Percentiles rank a stretch among this genome's conserved stretches.
Conservation (phyloP, 176 grass and related monocot species). For the Olyra latifolia region DNA sequence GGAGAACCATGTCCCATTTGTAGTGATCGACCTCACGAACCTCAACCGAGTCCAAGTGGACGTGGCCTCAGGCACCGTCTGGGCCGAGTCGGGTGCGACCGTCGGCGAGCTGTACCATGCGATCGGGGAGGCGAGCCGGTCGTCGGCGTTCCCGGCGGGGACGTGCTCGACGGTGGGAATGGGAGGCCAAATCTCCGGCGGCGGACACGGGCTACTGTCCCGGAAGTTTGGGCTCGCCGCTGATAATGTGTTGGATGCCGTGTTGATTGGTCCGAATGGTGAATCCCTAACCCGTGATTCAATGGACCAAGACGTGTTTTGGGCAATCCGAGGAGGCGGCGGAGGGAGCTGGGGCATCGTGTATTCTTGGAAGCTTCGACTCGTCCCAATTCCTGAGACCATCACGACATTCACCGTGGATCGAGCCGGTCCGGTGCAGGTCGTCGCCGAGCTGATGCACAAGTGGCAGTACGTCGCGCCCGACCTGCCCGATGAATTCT, state of each 20-base stretch:
- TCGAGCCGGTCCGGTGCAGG: constrained; percentile 1
- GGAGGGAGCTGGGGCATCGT: constrained; percentile 77
- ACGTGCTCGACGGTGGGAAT: constrained; percentile 57
- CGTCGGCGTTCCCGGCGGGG: constrained; percentile 54
- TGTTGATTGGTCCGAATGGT: constrained; percentile 36
- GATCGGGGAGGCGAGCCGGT: constrained; percentile 12
- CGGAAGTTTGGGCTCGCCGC: constrained; percentile 54
- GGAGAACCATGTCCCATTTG: constrained; percentile 38
- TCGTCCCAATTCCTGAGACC: constrained; percentile 38
- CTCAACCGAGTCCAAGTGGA: constrained; percentile 54
- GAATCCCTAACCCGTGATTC: not conserved
- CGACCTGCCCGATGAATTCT: constrained; percentile 19
- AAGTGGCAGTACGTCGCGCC: constrained; percentile 59
- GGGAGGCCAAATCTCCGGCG: constrained; percentile 52
- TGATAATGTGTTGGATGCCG: constrained; percentile 61
- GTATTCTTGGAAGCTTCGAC: constrained; percentile 76
- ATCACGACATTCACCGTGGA: constrained; percentile 30
- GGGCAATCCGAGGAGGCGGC: constrained; percentile 69
- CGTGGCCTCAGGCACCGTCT: constrained; percentile 19
- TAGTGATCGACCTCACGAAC: constrained; percentile 52
- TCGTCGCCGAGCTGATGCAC: constrained; percentile 40
- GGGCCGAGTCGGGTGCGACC: constrained; percentile 63
- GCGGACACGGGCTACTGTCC: constrained; percentile 60
- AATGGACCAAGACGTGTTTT: constrained; percentile 71
- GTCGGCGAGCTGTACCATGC: constrained; percentile 64